These are phyloP conservation scores for Sporothrix phasma DNA, from an alignment of 2,329 filamentous ascomycete genomes.

Conservation along the genomic window DNA sequence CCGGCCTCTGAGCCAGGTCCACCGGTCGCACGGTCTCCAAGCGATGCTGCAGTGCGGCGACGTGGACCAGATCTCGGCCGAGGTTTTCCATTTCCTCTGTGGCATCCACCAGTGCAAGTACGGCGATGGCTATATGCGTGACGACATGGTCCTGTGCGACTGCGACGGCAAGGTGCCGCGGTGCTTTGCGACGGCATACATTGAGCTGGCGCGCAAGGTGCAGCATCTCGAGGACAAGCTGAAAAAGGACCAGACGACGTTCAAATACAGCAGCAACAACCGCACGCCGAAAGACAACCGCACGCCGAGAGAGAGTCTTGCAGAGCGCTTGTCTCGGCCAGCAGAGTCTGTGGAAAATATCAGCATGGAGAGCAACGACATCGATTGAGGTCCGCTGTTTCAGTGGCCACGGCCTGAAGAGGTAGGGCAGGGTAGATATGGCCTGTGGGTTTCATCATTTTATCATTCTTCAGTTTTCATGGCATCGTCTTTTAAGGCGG, in stretches of 20 bases:
- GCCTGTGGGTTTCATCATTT: background rate
- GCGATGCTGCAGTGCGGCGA: constrained; percentile 6
- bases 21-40: background rate
- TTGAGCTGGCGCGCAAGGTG: constrained; percentile 1
- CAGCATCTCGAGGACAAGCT: background rate
- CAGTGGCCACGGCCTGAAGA: background rate
- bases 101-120: constrained; percentile 1
- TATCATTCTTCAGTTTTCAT: background rate
- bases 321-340: too few species aligned
- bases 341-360: too few species aligned
- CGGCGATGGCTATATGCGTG: constrained; percentile 8
- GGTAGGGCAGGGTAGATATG: background rate
- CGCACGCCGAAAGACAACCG: background rate
- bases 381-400: background rate
- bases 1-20: background rate
- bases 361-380: background rate
- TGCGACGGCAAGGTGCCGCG: constrained; percentile 15
- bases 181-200: constrained; percentile 10
- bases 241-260: background rate
- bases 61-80: constrained; percentile 10
- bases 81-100: constrained; percentile 11
- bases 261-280: too few species aligned
- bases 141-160: constrained; percentile 17
- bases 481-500: background rate
- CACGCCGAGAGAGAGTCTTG: background rate